phyloP scores from a whole-genome alignment of 176 grass and related monocot genomes.

The Raddia distichophylla region DNA sequence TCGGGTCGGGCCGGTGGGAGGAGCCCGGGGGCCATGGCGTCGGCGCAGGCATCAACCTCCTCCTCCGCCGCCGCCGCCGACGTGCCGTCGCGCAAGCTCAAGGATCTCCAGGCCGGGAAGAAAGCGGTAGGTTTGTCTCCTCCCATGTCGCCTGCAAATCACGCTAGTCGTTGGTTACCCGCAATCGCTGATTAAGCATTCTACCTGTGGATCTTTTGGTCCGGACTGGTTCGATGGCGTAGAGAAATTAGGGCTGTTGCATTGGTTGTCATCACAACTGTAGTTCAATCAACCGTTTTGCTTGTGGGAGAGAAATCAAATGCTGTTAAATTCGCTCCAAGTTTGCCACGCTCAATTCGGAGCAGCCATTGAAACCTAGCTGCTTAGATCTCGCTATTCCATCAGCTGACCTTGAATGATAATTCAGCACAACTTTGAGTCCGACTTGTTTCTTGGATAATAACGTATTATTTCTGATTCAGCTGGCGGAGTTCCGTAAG shows the following conservation, averaged over 20 bases:
- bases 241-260: not conserved
- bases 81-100: conserved; percentile 60
- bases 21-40: conserved; percentile 59
- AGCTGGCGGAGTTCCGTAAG: conserved; percentile 97
- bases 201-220: not conserved
- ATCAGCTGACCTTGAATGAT: not conserved
- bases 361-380: conserved; percentile 11
- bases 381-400: not conserved
- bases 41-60: conserved; percentile 57
- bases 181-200: conserved; percentile 11
- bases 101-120: conserved; percentile 90
- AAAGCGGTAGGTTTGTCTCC: conserved; percentile 63
- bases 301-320: conserved; percentile 15
- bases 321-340: conserved; percentile 13
- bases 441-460: conserved; percentile 28
- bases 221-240: not conserved
- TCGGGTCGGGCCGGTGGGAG: conserved; percentile 38
- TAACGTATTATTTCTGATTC: conserved; percentile 40
- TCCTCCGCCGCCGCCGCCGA: conserved; percentile 39
- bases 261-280: not conserved
- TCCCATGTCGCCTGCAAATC: not conserved
- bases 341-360: not conserved
- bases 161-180: not conserved
- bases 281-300: conserved; percentile 10
- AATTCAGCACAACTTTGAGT: not conserved